Conservation (phyloP, 257 asterid genomes). For the Paraleonurus japonicus region DNA sequence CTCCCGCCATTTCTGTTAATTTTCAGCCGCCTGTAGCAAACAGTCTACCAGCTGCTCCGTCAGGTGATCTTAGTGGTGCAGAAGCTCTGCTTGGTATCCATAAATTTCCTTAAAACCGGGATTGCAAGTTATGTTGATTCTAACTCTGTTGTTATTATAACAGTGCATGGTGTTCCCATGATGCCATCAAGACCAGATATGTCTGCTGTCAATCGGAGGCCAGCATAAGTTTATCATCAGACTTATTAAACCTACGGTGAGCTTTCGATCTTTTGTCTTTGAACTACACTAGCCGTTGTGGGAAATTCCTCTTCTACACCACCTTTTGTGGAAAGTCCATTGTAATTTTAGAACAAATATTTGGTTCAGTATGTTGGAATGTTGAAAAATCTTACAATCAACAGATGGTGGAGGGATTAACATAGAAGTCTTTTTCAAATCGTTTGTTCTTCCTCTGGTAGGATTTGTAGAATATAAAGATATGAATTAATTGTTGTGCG, state of each 20-base stretch:
- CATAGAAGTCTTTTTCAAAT: too few species aligned
- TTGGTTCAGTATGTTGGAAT: not conserved
- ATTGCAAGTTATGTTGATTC: conserved; percentile 24
- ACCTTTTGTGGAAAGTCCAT: conserved; percentile 13
- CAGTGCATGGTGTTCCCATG: conserved; percentile 47
- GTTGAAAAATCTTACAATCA: too few species aligned
- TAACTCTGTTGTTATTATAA: conserved; percentile 27
- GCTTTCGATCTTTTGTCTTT: conserved; percentile 26
- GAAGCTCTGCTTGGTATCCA: conserved; percentile 21
- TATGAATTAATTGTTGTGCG: too few species aligned
- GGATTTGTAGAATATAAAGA: too few species aligned
- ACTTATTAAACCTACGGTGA: conserved; percentile 31
- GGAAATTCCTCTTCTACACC: conserved; percentile 9
- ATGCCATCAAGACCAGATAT: conserved; percentile 42
- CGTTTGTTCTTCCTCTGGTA: too few species aligned
- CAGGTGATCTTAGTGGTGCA: conserved; percentile 40
- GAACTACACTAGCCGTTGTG: not conserved
- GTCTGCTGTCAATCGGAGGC: conserved; percentile 50
- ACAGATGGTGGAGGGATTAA: too few species aligned
- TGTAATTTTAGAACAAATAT: not conserved
- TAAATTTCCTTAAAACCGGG: not conserved
- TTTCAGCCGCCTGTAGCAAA: conserved; percentile 39
- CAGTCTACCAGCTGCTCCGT: conserved; percentile 30
- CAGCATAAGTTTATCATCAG: conserved; percentile 26
- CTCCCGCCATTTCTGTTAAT: conserved; percentile 27